Evolutionary conservation across 768 basidiomycete genomes (phyloP).

Genomic region (Russula abietina): DNA sequence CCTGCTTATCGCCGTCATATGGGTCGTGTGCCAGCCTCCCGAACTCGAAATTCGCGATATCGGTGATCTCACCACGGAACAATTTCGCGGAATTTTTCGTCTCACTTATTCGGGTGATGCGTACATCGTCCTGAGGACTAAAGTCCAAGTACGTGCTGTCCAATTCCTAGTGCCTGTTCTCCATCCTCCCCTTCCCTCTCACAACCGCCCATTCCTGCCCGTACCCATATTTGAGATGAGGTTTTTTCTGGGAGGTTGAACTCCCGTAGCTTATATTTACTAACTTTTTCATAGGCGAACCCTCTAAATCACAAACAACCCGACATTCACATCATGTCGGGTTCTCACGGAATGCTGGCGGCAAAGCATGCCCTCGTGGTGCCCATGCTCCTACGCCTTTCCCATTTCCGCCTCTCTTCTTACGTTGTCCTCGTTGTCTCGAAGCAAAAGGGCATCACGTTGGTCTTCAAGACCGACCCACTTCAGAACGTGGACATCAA

Average conservation of each 20-base stretch:
- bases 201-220: not conserved
- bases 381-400: slow-evolving; percentile 95
- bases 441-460: slow-evolving; percentile 94
- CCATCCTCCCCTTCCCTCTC: not conserved
- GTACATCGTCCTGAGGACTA: slow-evolving; percentile 76
- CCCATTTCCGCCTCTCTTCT: slow-evolving; percentile 88
- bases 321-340: slow-evolving; percentile 80
- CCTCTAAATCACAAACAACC: slow-evolving; percentile 90
- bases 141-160: slow-evolving; percentile 68
- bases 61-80: slow-evolving; percentile 90
- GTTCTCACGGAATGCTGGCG: slow-evolving; percentile 82
- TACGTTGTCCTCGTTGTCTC: slow-evolving; percentile 98
- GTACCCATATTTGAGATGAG: not conserved
- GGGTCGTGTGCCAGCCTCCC: slow-evolving; percentile 59
- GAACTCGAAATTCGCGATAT: slow-evolving; percentile 97
- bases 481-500: slow-evolving; percentile 97
- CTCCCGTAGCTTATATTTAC: not conserved
- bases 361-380: slow-evolving; percentile 94
- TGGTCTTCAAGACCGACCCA: slow-evolving; percentile 99
- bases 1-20: not conserved
- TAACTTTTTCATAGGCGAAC: slow-evolving; percentile 60
- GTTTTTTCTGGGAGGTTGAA: too few species aligned
- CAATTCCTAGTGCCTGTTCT: not conserved
- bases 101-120: slow-evolving; percentile 94
- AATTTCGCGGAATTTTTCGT: slow-evolving; percentile 95